A percentile compares a stretch with the other conserved stretches of the same genome.
These are phyloP conservation scores for Thinopyrum elongatum DNA, from an alignment of 176 grass and related monocot species.

Conservation along the genomic window DNA sequence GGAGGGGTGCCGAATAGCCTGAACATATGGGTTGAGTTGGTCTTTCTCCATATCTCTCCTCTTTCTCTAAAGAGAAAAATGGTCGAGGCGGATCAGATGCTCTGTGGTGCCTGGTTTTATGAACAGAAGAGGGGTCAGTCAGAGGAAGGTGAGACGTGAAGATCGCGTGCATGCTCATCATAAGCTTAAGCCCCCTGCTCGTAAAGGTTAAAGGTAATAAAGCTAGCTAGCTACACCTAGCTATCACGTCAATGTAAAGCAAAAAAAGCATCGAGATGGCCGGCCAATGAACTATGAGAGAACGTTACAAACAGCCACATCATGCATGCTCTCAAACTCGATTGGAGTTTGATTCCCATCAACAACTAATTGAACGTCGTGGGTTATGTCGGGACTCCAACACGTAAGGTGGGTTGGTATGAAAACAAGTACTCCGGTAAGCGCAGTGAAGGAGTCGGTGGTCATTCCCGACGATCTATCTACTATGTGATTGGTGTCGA, in stretches of 20 bases:
- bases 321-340: background rate
- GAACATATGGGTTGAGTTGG: too few relatives aligned
- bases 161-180: background rate
- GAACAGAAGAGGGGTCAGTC: constrained; percentile 3
- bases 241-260: background rate
- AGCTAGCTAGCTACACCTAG: background rate
- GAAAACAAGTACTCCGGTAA: background rate
- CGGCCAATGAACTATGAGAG: background rate
- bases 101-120: background rate
- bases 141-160: background rate
- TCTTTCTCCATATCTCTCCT: too few relatives aligned
- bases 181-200: background rate
- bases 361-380: background rate
- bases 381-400: background rate
- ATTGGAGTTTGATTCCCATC: background rate
- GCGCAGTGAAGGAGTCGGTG: background rate
- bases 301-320: background rate
- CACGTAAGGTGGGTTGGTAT: background rate
- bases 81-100: background rate
- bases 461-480: background rate
- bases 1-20: too few relatives aligned
- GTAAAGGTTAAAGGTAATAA: background rate
- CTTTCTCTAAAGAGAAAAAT: too few relatives aligned
- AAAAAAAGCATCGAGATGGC: background rate
- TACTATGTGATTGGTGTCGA: background rate